Percentiles rank a stretch among this genome's conserved stretches.
Conservation (phyloP, 225 moss, liverwort and hornwort species). For the Rhytidiadelphus loreus region DNA sequence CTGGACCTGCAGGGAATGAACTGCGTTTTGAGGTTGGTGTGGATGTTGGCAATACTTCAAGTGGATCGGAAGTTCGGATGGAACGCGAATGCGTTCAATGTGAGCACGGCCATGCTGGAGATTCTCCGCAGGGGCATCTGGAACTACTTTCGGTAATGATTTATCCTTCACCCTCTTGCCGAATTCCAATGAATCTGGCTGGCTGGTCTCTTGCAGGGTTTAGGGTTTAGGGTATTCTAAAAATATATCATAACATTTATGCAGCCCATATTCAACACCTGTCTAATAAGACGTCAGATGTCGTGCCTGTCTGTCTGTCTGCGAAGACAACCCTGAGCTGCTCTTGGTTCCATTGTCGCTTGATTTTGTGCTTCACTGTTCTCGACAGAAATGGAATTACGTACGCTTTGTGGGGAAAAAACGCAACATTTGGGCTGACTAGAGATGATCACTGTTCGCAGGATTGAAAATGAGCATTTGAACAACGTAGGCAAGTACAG, state of each 20-base stretch:
- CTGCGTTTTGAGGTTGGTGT: constrained; percentile 43
- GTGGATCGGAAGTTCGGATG: constrained; percentile 12
- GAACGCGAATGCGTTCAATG: constrained; percentile 27
- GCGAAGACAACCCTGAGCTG: not conserved
- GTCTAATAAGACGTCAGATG: not conserved
- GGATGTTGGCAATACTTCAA: constrained; percentile 50
- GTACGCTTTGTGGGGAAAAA: not conserved
- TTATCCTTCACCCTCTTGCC: not conserved
- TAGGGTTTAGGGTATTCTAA: not conserved
- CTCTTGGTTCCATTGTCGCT: not conserved
- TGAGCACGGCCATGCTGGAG: constrained; percentile 39
- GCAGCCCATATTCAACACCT: too few relatives aligned
- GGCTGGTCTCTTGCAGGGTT: not conserved
- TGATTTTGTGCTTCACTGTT: not conserved
- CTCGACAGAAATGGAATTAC: not conserved
- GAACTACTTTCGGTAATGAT: constrained; percentile 57
- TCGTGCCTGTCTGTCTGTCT: not conserved
- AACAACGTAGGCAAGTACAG: constrained; percentile 28
- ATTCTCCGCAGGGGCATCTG: constrained; percentile 62
- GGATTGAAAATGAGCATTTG: constrained; percentile 30
- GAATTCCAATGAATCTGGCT: not conserved
- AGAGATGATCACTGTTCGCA: not conserved
- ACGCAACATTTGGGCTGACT: not conserved
- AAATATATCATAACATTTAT: not conserved
- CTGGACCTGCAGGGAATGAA: constrained; percentile 27